Evolutionary conservation across 805 yeast genomes (phyloP).

Genomic region (Saccharomycopsis sp.): DNA sequence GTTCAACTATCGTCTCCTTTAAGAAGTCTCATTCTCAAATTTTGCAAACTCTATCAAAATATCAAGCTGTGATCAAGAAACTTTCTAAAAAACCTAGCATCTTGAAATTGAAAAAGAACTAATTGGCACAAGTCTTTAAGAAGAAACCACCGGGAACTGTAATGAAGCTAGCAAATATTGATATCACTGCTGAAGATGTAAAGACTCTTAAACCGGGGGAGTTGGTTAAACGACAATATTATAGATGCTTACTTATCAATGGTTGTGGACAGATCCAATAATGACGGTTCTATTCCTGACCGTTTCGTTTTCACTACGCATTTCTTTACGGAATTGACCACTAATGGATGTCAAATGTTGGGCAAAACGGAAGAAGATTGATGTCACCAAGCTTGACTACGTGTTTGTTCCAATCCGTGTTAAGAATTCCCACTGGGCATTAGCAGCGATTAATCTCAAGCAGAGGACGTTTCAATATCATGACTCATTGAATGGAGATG

Average conservation of each 20-base stretch:
- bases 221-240: slow-evolving; percentile 88
- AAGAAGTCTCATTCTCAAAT: too few species aligned
- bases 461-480: slow-evolving; percentile 56
- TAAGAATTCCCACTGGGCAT: slow-evolving; percentile 84
- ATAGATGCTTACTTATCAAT: slow-evolving; percentile 74
- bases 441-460: slow-evolving; percentile 67
- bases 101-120: slow-evolving; percentile 2
- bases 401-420: slow-evolving; percentile 84
- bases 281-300: slow-evolving; percentile 30
- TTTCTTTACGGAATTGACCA: slow-evolving; percentile 66
- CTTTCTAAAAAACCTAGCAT: neutral
- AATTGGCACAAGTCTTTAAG: slow-evolving; percentile 5
- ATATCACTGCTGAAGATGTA: slow-evolving; percentile 59
- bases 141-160: slow-evolving; percentile 19
- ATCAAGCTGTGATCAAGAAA: neutral
- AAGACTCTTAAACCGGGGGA: slow-evolving; percentile 59
- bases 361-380: slow-evolving; percentile 71
- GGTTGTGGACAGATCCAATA: slow-evolving; percentile 37
- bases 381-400: slow-evolving; percentile 55
- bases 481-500: slow-evolving; percentile 57
- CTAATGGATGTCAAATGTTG: slow-evolving; percentile 78
- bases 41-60: too few species aligned
- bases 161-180: slow-evolving; percentile 39
- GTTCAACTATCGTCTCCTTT: too few species aligned
- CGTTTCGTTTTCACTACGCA: slow-evolving; percentile 81